Base-by-base conservation (phyloP, 768 basidiomycete species). In the Collybia mongolica region DNA sequence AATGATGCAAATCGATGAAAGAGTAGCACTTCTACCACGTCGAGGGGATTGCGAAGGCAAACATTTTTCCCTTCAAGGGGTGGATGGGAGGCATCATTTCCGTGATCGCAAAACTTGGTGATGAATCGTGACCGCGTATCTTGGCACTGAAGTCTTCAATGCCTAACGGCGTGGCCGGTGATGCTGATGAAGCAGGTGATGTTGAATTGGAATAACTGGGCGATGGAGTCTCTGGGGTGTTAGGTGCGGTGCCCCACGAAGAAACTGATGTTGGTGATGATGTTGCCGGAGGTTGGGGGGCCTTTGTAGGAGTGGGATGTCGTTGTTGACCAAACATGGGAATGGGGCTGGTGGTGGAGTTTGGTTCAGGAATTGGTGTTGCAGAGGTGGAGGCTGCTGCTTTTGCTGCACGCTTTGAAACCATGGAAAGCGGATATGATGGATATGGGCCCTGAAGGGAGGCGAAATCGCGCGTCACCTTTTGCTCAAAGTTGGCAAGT, bases 161-260 rank as follows among this genome's bases (percentile, higher is more conserved):
- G 24, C 77, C 75, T 0, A 74, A 67, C 0, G 82, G 84, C 2
- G 84, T 85, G 3, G 77, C 75, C 0, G 83, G 83, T 1, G 83
- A 84, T 0, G 74, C 79, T 1, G 84, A 82, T 1, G 83, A 82
- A 0, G 83, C 78, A 0, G 83, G 82, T 0, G 83, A 84, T 0
- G 81, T 72, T 2, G 81, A 72, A 23, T 67, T 69, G 0, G 82
- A 79, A 51, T 76, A 77, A 12, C 74, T 75, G 0, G 81, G 72
- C 0, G 80, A 76, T 0, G 84, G 84, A 0, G 82, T 84, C 38
- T 82, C 76, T 26, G 82, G 81, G 1, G 79, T 60, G 49, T 68
- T 51, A 46, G 71, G 42, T 41, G 68, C 39, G 53, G 66, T 59
- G 38, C 54, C 63, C 1, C 65, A 67, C 3, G 55, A 64, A 5